Base-by-base conservation (phyloP, 176 grass and related monocot genomes). In the Bonia amplexicaulis region DNA sequence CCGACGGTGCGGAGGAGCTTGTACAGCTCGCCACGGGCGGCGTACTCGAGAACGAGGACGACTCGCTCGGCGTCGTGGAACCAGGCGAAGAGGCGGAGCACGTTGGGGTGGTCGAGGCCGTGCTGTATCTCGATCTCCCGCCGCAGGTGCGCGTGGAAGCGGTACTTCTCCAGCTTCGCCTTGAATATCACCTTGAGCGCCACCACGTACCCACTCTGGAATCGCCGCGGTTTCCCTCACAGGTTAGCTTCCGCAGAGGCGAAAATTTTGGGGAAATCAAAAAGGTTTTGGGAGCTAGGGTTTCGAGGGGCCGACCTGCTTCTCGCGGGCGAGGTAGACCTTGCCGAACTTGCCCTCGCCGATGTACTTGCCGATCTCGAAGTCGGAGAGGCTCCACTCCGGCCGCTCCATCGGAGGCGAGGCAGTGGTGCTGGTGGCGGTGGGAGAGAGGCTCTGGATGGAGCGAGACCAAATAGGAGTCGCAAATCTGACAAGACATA, bases 71-170 rank as follows among this genome's bases (percentile, higher is more conserved):
- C 90, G 67, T 98, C 91, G 62, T 95, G 89, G 82, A 98, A 98
- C 96, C 96, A 95, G 9, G 96, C 83, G 52, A 92, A 98, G 90
- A 98, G 93, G 65, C 91, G 87, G 82, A 98, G 88, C 81, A 98
- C 91, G 83, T 95, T 98, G 35, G 96, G 93, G 91, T 98, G 91
- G 76, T 95, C 75, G 76, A 98, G 88, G 13, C 85, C 65, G 79
- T 81, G 74, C 87, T 98, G 93, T 73, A 98, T 98, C 91, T 91
- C 91, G 57, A 98, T 95, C 91, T 95, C 96, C 57, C 91, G 83
- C 78, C 69, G 80, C 64, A 98, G 79, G 73, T 95, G 91, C 66
- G 74, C 73, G 84, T 94, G 86, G 83, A 90, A 93, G 40, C 58
- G 85, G 91, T 93, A 98, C 91, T 98, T 98, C 6, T 90, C 89